phyloP scores from a whole-genome alignment of 495 filamentous ascomycete genomes.

The Chaetomium tenue region DNA sequence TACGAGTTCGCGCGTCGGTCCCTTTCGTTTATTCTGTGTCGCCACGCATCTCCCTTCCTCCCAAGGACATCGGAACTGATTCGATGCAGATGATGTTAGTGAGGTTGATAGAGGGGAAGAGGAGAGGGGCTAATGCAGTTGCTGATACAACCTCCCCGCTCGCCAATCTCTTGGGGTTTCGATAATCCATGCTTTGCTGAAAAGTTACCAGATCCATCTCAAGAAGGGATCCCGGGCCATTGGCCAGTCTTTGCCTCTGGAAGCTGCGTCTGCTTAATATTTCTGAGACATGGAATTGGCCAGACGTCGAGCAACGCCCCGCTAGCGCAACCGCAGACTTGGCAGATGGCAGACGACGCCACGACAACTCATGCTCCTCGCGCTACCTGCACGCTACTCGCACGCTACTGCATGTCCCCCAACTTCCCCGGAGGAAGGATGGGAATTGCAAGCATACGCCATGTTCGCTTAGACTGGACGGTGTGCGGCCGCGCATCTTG shows the following conservation, averaged over 20 bases:
- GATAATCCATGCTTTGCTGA: neutral
- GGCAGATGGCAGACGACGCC: too few relatives aligned
- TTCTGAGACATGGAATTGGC: constrained; percentile 22
- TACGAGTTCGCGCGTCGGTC: neutral
- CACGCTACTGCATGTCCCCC: constrained; percentile 6
- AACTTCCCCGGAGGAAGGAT: neutral
- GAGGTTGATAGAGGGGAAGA: neutral
- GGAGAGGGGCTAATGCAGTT: neutral
- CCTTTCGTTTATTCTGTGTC: neutral
- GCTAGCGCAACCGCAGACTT: neutral
- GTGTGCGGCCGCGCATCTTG: constrained; percentile 1
- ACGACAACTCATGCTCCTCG: too few relatives aligned
- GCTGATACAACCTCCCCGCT: constrained; percentile 10
- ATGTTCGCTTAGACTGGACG: neutral
- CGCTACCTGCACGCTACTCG: too few relatives aligned
- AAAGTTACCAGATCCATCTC: constrained; percentile 10
- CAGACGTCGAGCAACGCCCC: constrained; percentile 1
- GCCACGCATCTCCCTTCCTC: neutral
- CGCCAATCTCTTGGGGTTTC: constrained; percentile 12
- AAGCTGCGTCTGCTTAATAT: constrained; percentile 11
- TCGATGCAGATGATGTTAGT: neutral
- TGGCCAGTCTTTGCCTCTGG: constrained; percentile 1
- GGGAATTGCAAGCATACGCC: constrained; percentile 4
- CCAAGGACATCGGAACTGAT: constrained; percentile 3
- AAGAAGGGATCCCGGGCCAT: neutral